Evolutionary conservation across 768 basidiomycete genomes (phyloP), one percentile per base, ranked within the genome.

Genomic region (Hirschioporus abietinus): DNA sequence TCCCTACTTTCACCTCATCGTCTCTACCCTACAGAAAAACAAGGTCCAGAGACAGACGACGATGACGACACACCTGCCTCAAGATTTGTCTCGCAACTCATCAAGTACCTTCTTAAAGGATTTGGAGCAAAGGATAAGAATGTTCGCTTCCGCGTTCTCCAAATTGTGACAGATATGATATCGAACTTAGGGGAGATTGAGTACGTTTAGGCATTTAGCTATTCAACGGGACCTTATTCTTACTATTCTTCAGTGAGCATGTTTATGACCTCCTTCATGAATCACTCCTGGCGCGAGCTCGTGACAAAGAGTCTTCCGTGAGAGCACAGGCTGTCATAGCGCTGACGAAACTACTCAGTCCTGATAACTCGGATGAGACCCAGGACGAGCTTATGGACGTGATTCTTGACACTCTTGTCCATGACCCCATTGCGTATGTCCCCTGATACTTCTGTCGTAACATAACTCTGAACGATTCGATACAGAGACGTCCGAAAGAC

Each of bases 81-180:
- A 0, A 81, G 93, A 68, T 92, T 96, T 72, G 79, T 89, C 1
- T 77, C 84, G 3, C 82, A 85, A 57, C 78, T 95, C 8, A 78
- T 95, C 58, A 84, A 84, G 62, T 93, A 88, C 72, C 82, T 96
- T 30, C 78, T 95, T 67, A 83, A 83, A 66, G 95, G 94, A 2
- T 93, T 94, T 75, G 71, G 80, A 20, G 89, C 94, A 3, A 96
- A 95, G 75, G 93, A 96, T 78, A 98, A 96, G 78, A 82, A 81
- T 58, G 88, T 93, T 52, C 85, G 96, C 6, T 96, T 88, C 73
- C 87, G 96, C 23, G 88, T 88, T 35, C 80, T 92, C 1, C 89
- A 91, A 64, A 78, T 88, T n/a, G 83, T 93, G 17, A 86, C 90
- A 0, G 88, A 91, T 71, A 89, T 95, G 83, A 86, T 96, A 15